Evolutionary conservation across 257 asterid genomes (phyloP), one percentile per base, ranked within the genome.

Genomic region (Sherardia arvensis): DNA sequence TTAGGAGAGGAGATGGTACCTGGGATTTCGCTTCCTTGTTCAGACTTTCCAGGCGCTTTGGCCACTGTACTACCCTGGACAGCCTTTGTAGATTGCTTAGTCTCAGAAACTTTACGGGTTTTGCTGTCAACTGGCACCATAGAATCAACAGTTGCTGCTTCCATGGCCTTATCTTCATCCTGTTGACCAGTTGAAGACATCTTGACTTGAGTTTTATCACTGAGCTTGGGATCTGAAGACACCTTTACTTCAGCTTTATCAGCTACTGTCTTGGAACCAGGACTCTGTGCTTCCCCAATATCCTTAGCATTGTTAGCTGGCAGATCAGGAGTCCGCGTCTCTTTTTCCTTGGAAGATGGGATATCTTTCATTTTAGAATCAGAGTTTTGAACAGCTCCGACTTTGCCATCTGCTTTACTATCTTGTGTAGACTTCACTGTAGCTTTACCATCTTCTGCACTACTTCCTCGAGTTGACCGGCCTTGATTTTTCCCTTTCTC

Each of bases 401-500:
- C 84, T 72, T 73, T 84, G 15, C 69, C 38, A 66, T 84, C 95
- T 62, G 70, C 71, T 72, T 78, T 79, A 63, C 45, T 77, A 56
- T 85, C 86, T 27, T 74, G 70, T 20, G 76, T 48, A 45, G 89
- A 57, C 76, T 74, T 78, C 56, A 63, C 65, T 25, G 80, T 64
- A 71, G 78, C 74, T 79, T 87, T 89, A 72, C 65, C 59, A 59
- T 80, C 92, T 65, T 82, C 88, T 64, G 76, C 97, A 21, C 76
- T 85, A 67, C 66, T 82, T 63, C 76, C 70, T 9, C 80, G 88
- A 20, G 76, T 36, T 58, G 87, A 34, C 61, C 85, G 87, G 66
- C 79, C 64, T 73, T 78, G 90, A 73, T 45, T 53, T 74, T 89
- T 89, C 23, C 74, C 70, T 76, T 78, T 87, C 33, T 92, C 96